These are phyloP conservation scores for Boletus rex-veris DNA, from an alignment of 768 basidiomycete species.

Conservation along the genomic window DNA sequence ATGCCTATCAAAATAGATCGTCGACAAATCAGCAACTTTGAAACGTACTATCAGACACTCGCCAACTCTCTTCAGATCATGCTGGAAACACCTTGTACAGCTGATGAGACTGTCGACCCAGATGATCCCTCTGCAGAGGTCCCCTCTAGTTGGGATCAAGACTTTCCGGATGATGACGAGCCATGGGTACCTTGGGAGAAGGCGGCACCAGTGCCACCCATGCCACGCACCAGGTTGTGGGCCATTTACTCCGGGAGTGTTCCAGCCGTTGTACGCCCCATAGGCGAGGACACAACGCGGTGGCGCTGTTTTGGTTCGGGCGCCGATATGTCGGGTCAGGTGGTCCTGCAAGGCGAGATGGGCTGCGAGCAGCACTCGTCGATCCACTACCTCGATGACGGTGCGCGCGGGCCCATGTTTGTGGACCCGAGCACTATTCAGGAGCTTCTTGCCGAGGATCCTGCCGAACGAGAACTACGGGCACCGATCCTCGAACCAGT, in stretches of 20 bases:
- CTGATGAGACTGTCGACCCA: not conserved
- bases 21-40: slow-evolving; percentile 4
- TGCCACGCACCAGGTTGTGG: not conserved
- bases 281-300: not conserved
- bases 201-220: not conserved
- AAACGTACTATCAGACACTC: slow-evolving; percentile 14
- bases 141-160: not conserved
- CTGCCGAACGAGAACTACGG: not conserved
- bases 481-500: slow-evolving; percentile 9
- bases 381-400: slow-evolving; percentile 20
- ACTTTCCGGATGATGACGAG: slow-evolving; percentile 16
- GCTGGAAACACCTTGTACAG: not conserved
- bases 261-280: slow-evolving; percentile 3
- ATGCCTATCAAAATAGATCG: slow-evolving; percentile 4
- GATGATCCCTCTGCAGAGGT: not conserved
- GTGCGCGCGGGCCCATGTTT: slow-evolving; percentile 17
- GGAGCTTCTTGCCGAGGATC: slow-evolving; percentile 2
- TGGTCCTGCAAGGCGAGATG: not conserved
- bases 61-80: not conserved
- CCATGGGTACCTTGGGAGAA: slow-evolving; percentile 21
- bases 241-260: not conserved
- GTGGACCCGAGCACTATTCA: slow-evolving; percentile 2
- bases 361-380: not conserved
- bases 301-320: not conserved
- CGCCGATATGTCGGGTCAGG: not conserved